These are phyloP conservation scores for Seiridium cupressi DNA, from an alignment of 2,329 filamentous ascomycete genomes.

Conservation along the genomic window DNA sequence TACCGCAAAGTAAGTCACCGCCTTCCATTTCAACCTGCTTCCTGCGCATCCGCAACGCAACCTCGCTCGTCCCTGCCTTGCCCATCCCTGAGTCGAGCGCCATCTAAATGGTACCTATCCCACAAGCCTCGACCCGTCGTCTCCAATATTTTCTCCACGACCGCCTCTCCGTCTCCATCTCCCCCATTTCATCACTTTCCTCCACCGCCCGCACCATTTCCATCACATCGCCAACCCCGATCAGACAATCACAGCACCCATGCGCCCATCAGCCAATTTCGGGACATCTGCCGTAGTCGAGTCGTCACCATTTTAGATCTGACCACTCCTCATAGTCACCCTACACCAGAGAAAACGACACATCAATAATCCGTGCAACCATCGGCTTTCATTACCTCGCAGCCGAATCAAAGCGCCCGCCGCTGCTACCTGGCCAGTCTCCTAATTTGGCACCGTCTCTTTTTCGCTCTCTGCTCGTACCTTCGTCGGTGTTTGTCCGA, in stretches of 20 bases:
- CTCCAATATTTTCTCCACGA: constrained; percentile 8
- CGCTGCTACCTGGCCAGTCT: not conserved
- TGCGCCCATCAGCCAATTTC: not conserved
- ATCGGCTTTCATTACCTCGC: constrained; percentile 2
- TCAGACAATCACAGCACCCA: not conserved
- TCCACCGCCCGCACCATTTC: not conserved
- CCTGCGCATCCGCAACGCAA: not conserved
- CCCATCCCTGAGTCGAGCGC: too few species aligned
- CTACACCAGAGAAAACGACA: not conserved
- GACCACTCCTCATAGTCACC: not conserved
- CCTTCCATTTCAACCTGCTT: not conserved
- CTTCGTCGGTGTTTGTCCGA: not conserved
- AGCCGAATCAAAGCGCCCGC: constrained; percentile 1
- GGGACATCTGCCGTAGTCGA: not conserved
- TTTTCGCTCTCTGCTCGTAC: not conserved
- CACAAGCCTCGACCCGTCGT: not conserved
- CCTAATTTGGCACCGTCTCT: not conserved
- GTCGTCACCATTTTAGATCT: not conserved
- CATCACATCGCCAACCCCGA: not conserved
- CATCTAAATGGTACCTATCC: not conserved
- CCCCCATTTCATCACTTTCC: not conserved
- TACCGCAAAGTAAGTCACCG: constrained; percentile 6
- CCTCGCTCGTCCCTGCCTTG: too few species aligned
- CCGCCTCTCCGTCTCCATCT: constrained; percentile 1
- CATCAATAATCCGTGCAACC: constrained; percentile 6